Evolutionary conservation across 345 rosid genomes (phyloP).

Genomic region (rapeseed (Brassica napus)): DNA sequence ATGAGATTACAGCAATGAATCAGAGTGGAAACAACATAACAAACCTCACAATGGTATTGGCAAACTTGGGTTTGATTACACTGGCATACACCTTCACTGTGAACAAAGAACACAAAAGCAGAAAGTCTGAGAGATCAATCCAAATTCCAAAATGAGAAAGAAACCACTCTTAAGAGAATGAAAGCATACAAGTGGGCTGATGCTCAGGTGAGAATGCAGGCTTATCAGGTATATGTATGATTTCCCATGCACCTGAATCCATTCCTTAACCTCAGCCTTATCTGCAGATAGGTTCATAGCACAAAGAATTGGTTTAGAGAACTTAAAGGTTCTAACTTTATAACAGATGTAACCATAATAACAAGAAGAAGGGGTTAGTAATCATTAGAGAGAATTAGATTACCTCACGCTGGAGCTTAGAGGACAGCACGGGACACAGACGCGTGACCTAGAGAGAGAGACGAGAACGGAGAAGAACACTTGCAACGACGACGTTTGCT

Average conservation of each 20-base stretch:
- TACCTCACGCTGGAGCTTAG: conserved; percentile 3
- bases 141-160: not conserved
- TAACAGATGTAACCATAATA: not conserved
- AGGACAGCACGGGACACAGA: conserved; percentile 11
- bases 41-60: conserved; percentile 69
- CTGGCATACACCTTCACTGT: conserved; percentile 71
- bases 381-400: conserved; percentile 7
- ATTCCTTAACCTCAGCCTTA: conserved; percentile 9
- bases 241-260: conserved; percentile 41
- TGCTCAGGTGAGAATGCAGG: conserved; percentile 50
- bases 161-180: not conserved
- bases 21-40: not conserved
- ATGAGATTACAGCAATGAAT: not conserved
- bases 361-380: not conserved
- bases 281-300: conserved; percentile 6
- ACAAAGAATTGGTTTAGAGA: not conserved
- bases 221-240: conserved; percentile 60
- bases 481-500: not conserved
- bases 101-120: not conserved
- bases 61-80: conserved; percentile 59
- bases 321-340: not conserved
- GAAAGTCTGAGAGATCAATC: not conserved
- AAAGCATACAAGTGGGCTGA: conserved; percentile 63
- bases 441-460: not conserved
- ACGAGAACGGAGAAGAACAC: not conserved